phyloP scores from a whole-genome alignment of 2,329 filamentous ascomycete species.

The Diaporthe longicolla region DNA sequence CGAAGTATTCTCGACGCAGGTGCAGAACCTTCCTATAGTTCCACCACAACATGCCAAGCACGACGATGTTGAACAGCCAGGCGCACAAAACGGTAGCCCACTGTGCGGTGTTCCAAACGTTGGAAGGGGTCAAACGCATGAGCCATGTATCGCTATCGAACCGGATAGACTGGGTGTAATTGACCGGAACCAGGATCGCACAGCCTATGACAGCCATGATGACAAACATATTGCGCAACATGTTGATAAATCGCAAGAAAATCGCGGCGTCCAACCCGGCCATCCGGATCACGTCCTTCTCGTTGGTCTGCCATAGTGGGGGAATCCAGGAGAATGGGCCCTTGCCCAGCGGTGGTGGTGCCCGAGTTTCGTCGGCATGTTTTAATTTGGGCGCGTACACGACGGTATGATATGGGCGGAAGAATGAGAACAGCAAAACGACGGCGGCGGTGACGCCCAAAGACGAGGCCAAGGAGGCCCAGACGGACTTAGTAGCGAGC shows the following conservation, averaged over 20 bases:
- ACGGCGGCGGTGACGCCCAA: slow-evolving; percentile 81
- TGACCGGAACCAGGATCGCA: slow-evolving; percentile 84
- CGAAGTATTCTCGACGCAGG: slow-evolving; percentile 84
- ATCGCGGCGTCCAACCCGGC: slow-evolving; percentile 92
- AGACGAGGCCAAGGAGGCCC: slow-evolving; percentile 85
- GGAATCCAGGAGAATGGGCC: slow-evolving; percentile 90
- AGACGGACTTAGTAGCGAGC: slow-evolving; percentile 73
- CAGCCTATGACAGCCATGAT: slow-evolving; percentile 80
- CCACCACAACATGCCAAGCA: slow-evolving; percentile 88
- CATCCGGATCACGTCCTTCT: slow-evolving; percentile 82
- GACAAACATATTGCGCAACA: slow-evolving; percentile 93
- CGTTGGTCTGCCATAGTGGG: slow-evolving; percentile 83
- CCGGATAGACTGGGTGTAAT: slow-evolving; percentile 68
- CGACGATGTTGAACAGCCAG: slow-evolving; percentile 79
- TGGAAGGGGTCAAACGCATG: slow-evolving; percentile 71
- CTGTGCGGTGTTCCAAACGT: slow-evolving; percentile 65
- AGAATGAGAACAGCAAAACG: slow-evolving; percentile 85
- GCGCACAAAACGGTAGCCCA: slow-evolving; percentile 73
- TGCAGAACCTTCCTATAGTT: slow-evolving; percentile 84
- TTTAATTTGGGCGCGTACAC: slow-evolving; percentile 96
- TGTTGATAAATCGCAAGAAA: slow-evolving; percentile 88
- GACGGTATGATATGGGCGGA: slow-evolving; percentile 90
- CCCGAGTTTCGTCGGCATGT: slow-evolving; percentile 90
- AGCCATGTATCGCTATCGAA: slow-evolving; percentile 62
- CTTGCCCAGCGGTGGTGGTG: slow-evolving; percentile 87